Evolutionary conservation across 306 rosid genomes (phyloP).

Genomic region (Leucaena leucocephala): DNA sequence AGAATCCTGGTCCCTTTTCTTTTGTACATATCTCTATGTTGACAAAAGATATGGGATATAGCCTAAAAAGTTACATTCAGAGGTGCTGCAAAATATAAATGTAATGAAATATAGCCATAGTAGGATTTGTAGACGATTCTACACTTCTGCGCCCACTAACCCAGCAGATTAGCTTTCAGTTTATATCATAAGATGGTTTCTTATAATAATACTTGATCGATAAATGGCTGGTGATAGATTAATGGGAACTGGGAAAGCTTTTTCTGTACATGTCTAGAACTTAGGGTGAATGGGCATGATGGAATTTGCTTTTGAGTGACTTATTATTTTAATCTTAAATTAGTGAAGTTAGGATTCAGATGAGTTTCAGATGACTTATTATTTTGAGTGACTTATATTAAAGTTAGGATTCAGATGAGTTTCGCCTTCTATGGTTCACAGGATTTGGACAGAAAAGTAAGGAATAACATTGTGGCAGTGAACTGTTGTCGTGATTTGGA

Average conservation of each 20-base stretch:
- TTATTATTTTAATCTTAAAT: neutral
- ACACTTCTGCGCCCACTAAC: neutral
- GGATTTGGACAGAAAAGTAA: neutral
- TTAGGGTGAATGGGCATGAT: constrained; percentile 1
- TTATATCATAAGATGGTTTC: neutral
- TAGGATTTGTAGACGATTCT: neutral
- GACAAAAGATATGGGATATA: neutral
- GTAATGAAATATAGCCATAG: neutral
- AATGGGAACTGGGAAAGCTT: neutral
- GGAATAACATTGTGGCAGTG: neutral
- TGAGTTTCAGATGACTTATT: too few species aligned
- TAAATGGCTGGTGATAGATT: neutral
- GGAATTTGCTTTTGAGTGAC: neutral
- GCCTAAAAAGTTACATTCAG: neutral
- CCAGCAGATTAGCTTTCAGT: neutral
- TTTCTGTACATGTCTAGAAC: neutral
- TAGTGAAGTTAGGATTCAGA: neutral
- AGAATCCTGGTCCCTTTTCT: neutral
- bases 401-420: neutral
- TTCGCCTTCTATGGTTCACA: neutral
- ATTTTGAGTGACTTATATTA: neutral
- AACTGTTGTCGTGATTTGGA: neutral
- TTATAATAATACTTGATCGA: neutral
- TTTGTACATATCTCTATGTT: neutral
- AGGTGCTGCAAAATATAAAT: neutral